phyloP scores from a whole-genome alignment of 495 filamentous ascomycete genomes.

The Aspergillus wentii region DNA sequence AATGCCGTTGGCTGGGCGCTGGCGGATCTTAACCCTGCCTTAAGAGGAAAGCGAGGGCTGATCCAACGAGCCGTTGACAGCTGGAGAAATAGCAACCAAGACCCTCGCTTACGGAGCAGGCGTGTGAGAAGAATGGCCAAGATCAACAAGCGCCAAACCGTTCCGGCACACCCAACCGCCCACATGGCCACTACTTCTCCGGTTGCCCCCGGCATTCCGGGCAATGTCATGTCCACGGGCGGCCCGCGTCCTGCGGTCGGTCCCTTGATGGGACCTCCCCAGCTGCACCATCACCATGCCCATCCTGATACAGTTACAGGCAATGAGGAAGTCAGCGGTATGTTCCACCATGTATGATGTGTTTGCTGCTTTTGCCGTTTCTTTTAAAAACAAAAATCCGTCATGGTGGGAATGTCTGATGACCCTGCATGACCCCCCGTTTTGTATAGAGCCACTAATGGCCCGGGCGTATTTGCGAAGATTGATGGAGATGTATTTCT shows the following conservation, averaged over 20 bases:
- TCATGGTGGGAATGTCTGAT: too few relatives aligned
- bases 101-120: constrained; percentile 81
- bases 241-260: constrained; percentile 47
- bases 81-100: constrained; percentile 98
- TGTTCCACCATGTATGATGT: constrained; percentile 76
- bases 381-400: too few relatives aligned
- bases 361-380: constrained; percentile 19
- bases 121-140: constrained; percentile 93
- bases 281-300: constrained; percentile 75
- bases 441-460: too few relatives aligned
- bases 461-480: too few relatives aligned
- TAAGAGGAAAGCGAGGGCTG: constrained; percentile 88
- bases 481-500: too few relatives aligned
- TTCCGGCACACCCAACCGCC: constrained; percentile 33
- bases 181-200: constrained; percentile 52
- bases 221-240: constrained; percentile 40
- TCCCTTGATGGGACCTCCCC: constrained; percentile 60
- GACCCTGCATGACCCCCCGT: too few relatives aligned
- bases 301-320: constrained; percentile 69
- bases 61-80: constrained; percentile 97
- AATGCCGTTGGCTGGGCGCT: constrained; percentile 97
- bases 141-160: constrained; percentile 70
- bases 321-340: constrained; percentile 87
- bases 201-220: constrained; percentile 48
- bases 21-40: constrained; percentile 83